These are phyloP conservation scores for Kodamaea fukazawae DNA, from an alignment of 805 yeast genomes.

Conservation along the genomic window DNA sequence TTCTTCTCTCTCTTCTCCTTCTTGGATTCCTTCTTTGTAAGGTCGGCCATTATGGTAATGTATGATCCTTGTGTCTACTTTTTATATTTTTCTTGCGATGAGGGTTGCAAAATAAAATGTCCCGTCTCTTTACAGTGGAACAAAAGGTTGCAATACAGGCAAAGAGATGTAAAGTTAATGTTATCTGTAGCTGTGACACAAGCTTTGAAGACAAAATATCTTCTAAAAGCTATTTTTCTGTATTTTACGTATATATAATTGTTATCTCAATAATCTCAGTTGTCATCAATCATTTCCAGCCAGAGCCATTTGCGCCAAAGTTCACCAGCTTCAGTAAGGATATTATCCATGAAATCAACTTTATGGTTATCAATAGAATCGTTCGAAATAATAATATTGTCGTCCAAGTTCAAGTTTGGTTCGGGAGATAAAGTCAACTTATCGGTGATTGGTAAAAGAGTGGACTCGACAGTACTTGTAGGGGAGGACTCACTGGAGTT, in stretches of 20 bases:
- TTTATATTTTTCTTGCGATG: constrained; percentile 7
- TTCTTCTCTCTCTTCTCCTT: constrained; percentile 19
- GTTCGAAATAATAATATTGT: constrained; percentile 25
- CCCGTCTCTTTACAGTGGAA: no score
- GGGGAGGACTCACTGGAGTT: constrained; percentile 14
- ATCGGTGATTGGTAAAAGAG: constrained; percentile 4
- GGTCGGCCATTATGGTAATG: constrained; percentile 2
- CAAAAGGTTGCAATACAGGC: no score
- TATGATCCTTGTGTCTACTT: not conserved
- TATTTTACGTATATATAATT: not conserved
- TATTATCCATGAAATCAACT: constrained; percentile 66
- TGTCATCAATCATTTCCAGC: constrained; percentile 38
- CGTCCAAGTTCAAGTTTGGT: not conserved
- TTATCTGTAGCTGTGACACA: no score
- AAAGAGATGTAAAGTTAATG: no score
- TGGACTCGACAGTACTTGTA: constrained; percentile 9
- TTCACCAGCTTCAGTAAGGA: constrained; percentile 78
- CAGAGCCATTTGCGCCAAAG: constrained; percentile 82
- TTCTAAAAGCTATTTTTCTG: no score
- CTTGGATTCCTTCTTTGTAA: constrained; percentile 1
- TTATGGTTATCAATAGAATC: constrained; percentile 41
- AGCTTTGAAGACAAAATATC: no score
- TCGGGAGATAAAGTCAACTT: constrained; percentile 6
- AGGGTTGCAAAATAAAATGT: constrained; percentile 6
- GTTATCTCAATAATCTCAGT: no score